Conservation (phyloP, 1,284 basidiomycete genomes). For the Tilletia walkeri region DNA sequence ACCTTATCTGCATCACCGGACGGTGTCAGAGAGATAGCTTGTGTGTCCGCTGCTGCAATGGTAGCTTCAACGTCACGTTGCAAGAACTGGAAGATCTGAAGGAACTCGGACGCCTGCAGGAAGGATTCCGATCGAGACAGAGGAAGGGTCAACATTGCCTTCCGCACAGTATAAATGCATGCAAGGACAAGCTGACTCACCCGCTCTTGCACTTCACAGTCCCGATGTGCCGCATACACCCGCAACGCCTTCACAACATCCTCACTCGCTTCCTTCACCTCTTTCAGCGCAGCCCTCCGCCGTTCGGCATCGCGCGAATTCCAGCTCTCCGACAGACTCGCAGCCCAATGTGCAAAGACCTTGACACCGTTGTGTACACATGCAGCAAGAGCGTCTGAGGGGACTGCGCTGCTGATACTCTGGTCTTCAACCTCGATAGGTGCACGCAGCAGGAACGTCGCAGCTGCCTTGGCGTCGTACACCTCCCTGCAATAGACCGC, state of each 20-base stretch:
- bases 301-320: conserved; percentile 63
- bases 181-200: conserved; percentile 56
- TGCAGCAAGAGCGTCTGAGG: conserved; percentile 20
- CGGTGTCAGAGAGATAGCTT: no score
- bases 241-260: conserved; percentile 64
- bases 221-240: conserved; percentile 61
- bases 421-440: conserved; percentile 28
- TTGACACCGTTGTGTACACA: conserved; percentile 82
- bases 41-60: neutral
- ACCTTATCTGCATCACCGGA: neutral
- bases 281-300: conserved; percentile 65
- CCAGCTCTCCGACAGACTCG: conserved; percentile 73
- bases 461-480: conserved; percentile 41
- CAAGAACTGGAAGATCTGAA: conserved; percentile 77
- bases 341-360: conserved; percentile 80
- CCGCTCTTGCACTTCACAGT: conserved; percentile 88
- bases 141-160: no score
- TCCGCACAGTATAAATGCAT: no score
- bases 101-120: conserved; percentile 65
- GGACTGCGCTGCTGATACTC: conserved; percentile 23
- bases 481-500: conserved; percentile 39
- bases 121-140: neutral
- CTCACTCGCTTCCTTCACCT: conserved; percentile 66
- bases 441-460: conserved; percentile 61
- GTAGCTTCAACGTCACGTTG: conserved; percentile 67